phyloP scores from a whole-genome alignment of 805 yeast genomes.

The Lachancea sp. region DNA sequence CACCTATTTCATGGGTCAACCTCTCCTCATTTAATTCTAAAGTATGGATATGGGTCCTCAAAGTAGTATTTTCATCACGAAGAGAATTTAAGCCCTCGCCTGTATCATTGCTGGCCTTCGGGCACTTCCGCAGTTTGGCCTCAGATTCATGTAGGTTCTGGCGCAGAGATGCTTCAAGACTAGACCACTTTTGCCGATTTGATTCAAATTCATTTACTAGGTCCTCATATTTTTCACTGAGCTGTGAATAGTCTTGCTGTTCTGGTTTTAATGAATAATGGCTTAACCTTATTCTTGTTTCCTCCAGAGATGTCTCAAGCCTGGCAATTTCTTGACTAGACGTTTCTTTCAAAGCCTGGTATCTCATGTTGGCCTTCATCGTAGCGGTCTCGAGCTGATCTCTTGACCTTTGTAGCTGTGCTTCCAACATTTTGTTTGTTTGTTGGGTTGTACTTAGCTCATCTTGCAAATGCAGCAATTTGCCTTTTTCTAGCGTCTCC shows the following conservation, averaged over 20 bases:
- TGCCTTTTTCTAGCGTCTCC: not conserved
- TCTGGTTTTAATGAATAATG: slow-evolving; percentile 23
- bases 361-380: slow-evolving; percentile 20
- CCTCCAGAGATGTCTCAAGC: slow-evolving; percentile 66
- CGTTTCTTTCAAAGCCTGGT: slow-evolving; percentile 27
- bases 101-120: not conserved
- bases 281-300: slow-evolving; percentile 41
- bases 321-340: slow-evolving; percentile 43
- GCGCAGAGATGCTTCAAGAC: slow-evolving; percentile 62
- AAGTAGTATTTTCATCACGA: slow-evolving; percentile 17
- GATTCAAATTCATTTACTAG: slow-evolving; percentile 66
- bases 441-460: slow-evolving; percentile 31
- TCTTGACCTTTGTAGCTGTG: slow-evolving; percentile 21
- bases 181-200: slow-evolving; percentile 77
- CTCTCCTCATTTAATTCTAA: slow-evolving; percentile 18
- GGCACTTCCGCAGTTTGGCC: not conserved
- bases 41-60: not conserved
- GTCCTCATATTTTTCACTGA: slow-evolving; percentile 38
- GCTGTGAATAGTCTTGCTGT: not conserved
- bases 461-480: not conserved
- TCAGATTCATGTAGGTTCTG: slow-evolving; percentile 13
- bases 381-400: slow-evolving; percentile 25
- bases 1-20: slow-evolving; percentile 29
- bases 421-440: slow-evolving; percentile 8
- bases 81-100: not conserved